Evolutionary conservation across 2,329 filamentous ascomycete genomes (phyloP).

Genomic region (Huntiella abstrusa): DNA sequence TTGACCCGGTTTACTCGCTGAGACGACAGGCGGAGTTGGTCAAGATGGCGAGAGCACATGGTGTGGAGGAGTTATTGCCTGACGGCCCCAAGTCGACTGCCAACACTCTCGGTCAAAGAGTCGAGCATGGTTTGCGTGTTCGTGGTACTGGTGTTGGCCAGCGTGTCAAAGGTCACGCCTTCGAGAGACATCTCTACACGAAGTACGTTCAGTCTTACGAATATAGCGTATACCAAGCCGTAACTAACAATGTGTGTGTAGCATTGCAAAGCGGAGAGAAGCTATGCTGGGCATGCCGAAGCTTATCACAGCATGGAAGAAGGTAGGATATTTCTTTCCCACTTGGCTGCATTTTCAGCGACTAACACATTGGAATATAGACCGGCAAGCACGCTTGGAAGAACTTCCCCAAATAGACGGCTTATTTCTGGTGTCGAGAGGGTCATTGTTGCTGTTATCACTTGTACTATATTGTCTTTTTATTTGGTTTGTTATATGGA

Average conservation of each 20-base stretch:
- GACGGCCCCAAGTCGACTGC: constrained; percentile 58
- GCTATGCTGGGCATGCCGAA: constrained; percentile 92
- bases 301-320: constrained; percentile 83
- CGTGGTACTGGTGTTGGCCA: constrained; percentile 88
- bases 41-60: constrained; percentile 61
- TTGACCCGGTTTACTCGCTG: constrained; percentile 64
- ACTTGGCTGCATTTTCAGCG: not conserved
- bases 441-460: not conserved
- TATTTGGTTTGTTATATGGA: constrained; percentile 3
- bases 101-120: constrained; percentile 47
- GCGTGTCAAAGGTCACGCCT: constrained; percentile 83
- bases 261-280: constrained; percentile 71
- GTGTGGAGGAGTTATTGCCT: constrained; percentile 66
- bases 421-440: not conserved
- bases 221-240: not conserved
- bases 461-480: constrained; percentile 11
- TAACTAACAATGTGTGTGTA: constrained; percentile 17
- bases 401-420: constrained; percentile 32
- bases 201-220: constrained; percentile 31
- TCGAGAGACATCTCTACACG: constrained; percentile 70
- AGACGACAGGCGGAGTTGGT: constrained; percentile 80
- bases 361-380: constrained; percentile 5
- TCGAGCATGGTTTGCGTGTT: constrained; percentile 64
- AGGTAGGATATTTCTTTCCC: constrained; percentile 34
- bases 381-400: constrained; percentile 11